These are phyloP conservation scores for Magnusiomyces starmeri DNA, from an alignment of 1,139 yeast species.

Conservation along the genomic window DNA sequence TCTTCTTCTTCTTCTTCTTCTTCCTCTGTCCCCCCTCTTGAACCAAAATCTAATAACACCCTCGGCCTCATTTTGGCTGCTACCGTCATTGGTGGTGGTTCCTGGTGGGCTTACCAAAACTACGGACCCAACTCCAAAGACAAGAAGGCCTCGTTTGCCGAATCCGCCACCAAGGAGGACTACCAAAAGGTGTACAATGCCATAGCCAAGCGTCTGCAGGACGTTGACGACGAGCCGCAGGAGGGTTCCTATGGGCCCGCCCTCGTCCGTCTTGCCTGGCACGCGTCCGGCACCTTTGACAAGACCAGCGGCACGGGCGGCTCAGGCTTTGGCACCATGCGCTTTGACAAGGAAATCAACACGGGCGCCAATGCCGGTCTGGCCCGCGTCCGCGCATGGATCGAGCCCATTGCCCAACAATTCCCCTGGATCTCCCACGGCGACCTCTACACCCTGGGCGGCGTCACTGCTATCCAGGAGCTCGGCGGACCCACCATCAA, in stretches of 20 bases:
- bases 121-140: slow-evolving; percentile 7
- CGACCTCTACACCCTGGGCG: slow-evolving; percentile 82
- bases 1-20: slow-evolving; percentile 12
- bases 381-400: slow-evolving; percentile 55
- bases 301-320: slow-evolving; percentile 62
- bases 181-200: slow-evolving; percentile 74
- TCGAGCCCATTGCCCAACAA: slow-evolving; percentile 50
- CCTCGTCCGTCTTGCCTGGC: slow-evolving; percentile 70
- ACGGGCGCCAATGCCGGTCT: slow-evolving; percentile 77
- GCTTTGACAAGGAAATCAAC: slow-evolving; percentile 53
- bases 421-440: slow-evolving; percentile 80
- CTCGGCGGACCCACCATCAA: slow-evolving; percentile 76
- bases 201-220: slow-evolving; percentile 65
- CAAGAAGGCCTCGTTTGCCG: slow-evolving; percentile 9
- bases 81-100: slow-evolving; percentile 16
- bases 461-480: slow-evolving; percentile 82
- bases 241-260: slow-evolving; percentile 67
- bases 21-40: slow-evolving; percentile 12
- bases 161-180: slow-evolving; percentile 41
- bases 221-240: slow-evolving; percentile 64
- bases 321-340: slow-evolving; percentile 78
- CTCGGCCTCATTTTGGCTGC: slow-evolving; percentile 12
- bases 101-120: slow-evolving; percentile 11
- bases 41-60: neutral
- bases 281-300: slow-evolving; percentile 62